A percentile compares a stretch with the other conserved stretches of the same genome.
Conservation (phyloP, 176 grass and related monocot species). For the Rhynchospora breviuscula region DNA sequence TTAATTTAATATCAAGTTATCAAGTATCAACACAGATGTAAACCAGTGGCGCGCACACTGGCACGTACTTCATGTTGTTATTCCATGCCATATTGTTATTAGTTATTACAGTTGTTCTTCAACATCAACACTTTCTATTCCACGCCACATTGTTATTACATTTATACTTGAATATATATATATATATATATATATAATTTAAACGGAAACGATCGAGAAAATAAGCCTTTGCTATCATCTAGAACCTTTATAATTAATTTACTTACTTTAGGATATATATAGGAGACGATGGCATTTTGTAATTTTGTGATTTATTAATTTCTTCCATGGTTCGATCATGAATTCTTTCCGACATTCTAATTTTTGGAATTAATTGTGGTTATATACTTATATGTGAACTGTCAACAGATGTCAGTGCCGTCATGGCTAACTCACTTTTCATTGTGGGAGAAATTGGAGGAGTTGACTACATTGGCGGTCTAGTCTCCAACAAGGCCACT, state of each 20-base stretch:
- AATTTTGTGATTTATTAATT: neutral
- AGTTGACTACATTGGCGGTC: neutral
- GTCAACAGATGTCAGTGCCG: neutral
- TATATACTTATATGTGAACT: neutral
- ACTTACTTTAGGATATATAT: no score
- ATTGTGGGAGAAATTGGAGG: slow-evolving; percentile 17
- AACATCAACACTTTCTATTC: no score
- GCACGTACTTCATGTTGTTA: no score
- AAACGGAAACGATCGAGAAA: no score
- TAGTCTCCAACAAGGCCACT: neutral
- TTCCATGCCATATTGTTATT: no score
- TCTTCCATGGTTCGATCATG: no score
- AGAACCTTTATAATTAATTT: neutral
- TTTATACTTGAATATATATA: no score
- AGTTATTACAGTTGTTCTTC: neutral
- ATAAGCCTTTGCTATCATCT: no score
- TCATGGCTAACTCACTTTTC: neutral
- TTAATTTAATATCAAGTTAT: neutral
- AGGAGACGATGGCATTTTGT: no score
- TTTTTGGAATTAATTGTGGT: neutral
- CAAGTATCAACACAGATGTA: neutral
- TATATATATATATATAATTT: no score
- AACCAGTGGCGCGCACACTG: neutral
- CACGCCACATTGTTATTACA: no score
- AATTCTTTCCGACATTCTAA: no score